These are phyloP conservation scores for Blumeria graminis DNA, from an alignment of 2,329 filamentous ascomycete genomes.

Conservation along the genomic window DNA sequence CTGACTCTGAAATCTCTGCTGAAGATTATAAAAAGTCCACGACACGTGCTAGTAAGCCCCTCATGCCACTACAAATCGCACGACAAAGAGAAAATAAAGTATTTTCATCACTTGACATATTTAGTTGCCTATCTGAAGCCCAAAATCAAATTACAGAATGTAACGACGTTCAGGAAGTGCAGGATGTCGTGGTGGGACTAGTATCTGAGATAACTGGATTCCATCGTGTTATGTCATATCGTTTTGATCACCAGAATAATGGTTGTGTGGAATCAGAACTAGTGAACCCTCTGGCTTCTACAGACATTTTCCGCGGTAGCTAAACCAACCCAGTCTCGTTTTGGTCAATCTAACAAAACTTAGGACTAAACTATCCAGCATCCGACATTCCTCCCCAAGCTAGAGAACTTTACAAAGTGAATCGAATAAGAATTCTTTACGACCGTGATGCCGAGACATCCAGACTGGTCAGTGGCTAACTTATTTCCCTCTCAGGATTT, in stretches of 20 bases:
- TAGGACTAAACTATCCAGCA: slow-evolving; percentile 42
- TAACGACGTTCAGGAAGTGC: slow-evolving; percentile 5
- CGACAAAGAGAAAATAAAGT: slow-evolving; percentile 4
- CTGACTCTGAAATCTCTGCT: slow-evolving; percentile 4
- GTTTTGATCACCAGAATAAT: slow-evolving; percentile 10
- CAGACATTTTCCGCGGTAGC: slow-evolving; percentile 6
- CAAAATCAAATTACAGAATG: slow-evolving; percentile 7
- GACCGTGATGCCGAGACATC: slow-evolving; percentile 60
- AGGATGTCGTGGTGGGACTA: slow-evolving; percentile 9
- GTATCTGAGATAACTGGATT: slow-evolving; percentile 10
- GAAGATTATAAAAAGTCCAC: slow-evolving; percentile 8
- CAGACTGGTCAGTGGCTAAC: slow-evolving; percentile 23
- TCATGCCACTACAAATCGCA: slow-evolving; percentile 7
- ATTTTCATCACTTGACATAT: slow-evolving; percentile 9
- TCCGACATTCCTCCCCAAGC: slow-evolving; percentile 68
- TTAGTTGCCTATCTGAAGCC: slow-evolving; percentile 8
- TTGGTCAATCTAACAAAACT: not conserved
- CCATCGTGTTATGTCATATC: slow-evolving; percentile 12
- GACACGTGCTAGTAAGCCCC: slow-evolving; percentile 6
- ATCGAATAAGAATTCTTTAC: slow-evolving; percentile 68
- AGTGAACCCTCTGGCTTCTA: slow-evolving; percentile 8
- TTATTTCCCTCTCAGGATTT: not conserved
- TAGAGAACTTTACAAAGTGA: slow-evolving; percentile 63
- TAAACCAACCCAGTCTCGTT: not conserved
- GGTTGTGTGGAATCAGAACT: slow-evolving; percentile 11